A percentile compares a stretch with the other conserved stretches of the same genome.
Conservation (phyloP, 1,139 yeast genomes). For the Blastobotrys serpentis region DNA sequence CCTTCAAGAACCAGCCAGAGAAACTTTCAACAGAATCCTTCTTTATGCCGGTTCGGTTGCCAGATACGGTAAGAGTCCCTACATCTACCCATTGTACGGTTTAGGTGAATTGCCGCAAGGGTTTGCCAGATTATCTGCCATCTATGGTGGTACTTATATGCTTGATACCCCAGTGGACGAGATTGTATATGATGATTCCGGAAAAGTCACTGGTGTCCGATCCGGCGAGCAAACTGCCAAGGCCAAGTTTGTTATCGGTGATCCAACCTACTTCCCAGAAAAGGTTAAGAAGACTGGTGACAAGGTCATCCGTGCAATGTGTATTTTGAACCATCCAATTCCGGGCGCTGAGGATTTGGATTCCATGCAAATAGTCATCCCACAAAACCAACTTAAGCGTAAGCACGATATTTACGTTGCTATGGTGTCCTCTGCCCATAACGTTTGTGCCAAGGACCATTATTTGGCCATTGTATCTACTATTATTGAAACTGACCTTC, state of each 20-base stretch:
- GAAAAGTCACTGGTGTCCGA: constrained; percentile 78
- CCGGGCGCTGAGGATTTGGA: constrained; percentile 81
- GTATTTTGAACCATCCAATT: constrained; percentile 86
- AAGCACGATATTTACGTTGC: constrained; percentile 95
- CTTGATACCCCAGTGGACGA: constrained; percentile 94
- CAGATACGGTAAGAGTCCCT: constrained; percentile 94
- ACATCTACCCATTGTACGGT: constrained; percentile 93
- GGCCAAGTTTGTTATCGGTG: constrained; percentile 94
- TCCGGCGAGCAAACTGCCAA: constrained; percentile 90
- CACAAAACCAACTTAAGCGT: constrained; percentile 93
- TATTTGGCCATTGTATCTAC: constrained; percentile 93
- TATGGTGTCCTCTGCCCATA: constrained; percentile 83
- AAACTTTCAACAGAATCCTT: constrained; percentile 81
- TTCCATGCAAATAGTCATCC: constrained; percentile 90
- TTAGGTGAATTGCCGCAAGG: constrained; percentile 98
- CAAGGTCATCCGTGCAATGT: constrained; percentile 90
- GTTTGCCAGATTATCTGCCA: constrained; percentile 93
- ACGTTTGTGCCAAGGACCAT: constrained; percentile 87
- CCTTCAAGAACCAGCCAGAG: constrained; percentile 85
- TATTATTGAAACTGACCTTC: constrained; percentile 88
- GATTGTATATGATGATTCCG: constrained; percentile 67
- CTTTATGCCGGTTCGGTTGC: constrained; percentile 90
- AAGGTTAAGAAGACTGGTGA: constrained; percentile 83
- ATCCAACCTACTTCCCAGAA: constrained; percentile 96
- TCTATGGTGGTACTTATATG: constrained; percentile 98